Conservation (phyloP, 768 basidiomycete genomes). For the Phylloporus arenicola region DNA sequence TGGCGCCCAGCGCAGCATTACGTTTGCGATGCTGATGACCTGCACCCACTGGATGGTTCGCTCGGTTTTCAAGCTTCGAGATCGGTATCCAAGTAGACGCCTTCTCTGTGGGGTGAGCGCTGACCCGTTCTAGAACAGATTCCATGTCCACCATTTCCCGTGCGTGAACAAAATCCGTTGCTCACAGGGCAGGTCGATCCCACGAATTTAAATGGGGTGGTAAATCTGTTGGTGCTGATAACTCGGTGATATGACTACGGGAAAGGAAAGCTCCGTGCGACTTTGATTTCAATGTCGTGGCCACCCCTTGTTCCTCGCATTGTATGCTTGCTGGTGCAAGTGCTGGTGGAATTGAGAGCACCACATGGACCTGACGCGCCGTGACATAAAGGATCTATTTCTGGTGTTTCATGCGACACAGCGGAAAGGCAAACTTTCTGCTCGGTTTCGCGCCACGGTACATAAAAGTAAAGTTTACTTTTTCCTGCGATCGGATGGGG, state of each 20-base stretch:
- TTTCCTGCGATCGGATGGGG: slow-evolving; percentile 16
- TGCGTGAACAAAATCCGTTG: background rate
- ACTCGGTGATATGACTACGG: slow-evolving; percentile 16
- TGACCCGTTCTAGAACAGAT: background rate
- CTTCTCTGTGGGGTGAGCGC: background rate
- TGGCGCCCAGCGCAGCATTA: slow-evolving; percentile 9
- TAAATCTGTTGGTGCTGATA: slow-evolving; percentile 19
- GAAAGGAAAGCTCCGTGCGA: slow-evolving; percentile 4
- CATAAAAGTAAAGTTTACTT: slow-evolving; percentile 21
- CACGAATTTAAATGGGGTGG: slow-evolving; percentile 15
- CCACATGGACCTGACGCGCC: background rate
- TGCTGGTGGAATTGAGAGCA: background rate
- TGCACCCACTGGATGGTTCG: slow-evolving; percentile 3
- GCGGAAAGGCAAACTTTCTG: slow-evolving; percentile 4
- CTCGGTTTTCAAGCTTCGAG: slow-evolving; percentile 1
- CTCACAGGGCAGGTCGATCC: slow-evolving; percentile 11
- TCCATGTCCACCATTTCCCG: background rate
- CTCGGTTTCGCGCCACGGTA: slow-evolving; percentile 19
- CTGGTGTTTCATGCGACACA: slow-evolving; percentile 6
- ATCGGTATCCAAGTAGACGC: background rate
- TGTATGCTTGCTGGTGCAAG: background rate
- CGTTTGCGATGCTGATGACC: slow-evolving; percentile 2
- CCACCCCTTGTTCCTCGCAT: slow-evolving; percentile 6
- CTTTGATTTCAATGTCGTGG: background rate
- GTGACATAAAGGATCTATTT: slow-evolving; percentile 2